phyloP scores from a whole-genome alignment of 2,329 filamentous ascomycete species.

The Thielaviopsis populi region DNA sequence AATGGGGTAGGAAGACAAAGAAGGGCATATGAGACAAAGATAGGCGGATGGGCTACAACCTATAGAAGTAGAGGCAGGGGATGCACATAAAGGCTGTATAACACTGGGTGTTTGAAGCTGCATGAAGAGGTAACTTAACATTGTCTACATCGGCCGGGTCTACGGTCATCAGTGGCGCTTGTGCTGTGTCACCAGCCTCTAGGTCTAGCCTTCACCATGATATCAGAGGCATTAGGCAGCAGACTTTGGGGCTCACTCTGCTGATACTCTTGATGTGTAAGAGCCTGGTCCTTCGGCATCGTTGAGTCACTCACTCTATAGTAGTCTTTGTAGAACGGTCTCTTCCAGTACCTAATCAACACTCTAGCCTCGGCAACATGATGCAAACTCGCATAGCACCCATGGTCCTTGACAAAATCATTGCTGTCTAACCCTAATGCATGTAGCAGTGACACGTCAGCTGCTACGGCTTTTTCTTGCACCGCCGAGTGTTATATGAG shows the following conservation, averaged over 20 bases:
- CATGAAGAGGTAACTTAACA: not conserved
- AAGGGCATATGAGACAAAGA: not conserved
- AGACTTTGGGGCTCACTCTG: not conserved
- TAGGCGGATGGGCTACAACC: not conserved
- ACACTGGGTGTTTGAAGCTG: not conserved
- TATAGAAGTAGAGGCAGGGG: not conserved
- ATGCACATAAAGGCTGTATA: not conserved
- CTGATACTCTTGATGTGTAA: not conserved
- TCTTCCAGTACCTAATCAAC: not conserved
- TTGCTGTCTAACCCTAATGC: not conserved
- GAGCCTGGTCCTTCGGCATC: too few species aligned
- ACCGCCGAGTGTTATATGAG: not conserved
- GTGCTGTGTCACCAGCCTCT: not conserved
- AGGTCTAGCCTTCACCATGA: not conserved
- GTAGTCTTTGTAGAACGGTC: too few species aligned
- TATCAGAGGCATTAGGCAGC: not conserved
- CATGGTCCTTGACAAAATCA: not conserved
- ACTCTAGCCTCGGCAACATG: not conserved
- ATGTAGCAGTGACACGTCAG: not conserved
- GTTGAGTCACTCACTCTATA: too few species aligned
- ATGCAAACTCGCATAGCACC: not conserved
- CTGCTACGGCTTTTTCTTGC: not conserved
- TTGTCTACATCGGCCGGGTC: not conserved
- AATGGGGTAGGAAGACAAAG: not conserved
- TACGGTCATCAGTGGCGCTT: not conserved